These are phyloP conservation scores for Ceriops zippeliana DNA, from an alignment of 345 rosid genomes.

Conservation along the genomic window DNA sequence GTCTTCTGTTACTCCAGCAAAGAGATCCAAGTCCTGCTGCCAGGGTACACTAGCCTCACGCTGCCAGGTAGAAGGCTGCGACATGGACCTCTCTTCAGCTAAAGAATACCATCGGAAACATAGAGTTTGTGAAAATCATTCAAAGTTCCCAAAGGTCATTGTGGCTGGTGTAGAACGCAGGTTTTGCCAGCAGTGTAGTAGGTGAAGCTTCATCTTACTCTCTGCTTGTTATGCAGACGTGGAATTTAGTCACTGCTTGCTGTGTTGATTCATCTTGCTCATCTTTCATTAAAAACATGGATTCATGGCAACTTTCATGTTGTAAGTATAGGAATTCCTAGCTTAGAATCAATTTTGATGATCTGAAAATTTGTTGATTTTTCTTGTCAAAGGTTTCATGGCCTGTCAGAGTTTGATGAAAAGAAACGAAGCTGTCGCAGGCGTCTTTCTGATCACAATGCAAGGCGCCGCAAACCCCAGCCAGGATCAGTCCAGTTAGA, in stretches of 20 bases:
- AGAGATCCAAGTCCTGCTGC: constrained; percentile 56
- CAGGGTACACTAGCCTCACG: constrained; percentile 40
- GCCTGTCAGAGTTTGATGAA: constrained; percentile 83
- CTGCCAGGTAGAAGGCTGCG: constrained; percentile 88
- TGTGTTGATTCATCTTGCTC: constrained; percentile 8
- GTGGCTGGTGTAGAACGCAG: constrained; percentile 80
- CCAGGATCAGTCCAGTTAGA: constrained; percentile 48
- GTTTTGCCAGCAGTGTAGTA: constrained; percentile 99
- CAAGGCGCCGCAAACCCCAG: constrained; percentile 94
- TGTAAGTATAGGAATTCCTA: neutral
- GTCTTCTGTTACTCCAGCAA: constrained; percentile 45
- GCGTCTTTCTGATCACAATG: constrained; percentile 93
- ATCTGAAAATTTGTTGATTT: constrained; percentile 7
- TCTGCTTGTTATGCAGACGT: neutral
- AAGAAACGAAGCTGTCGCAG: constrained; percentile 90
- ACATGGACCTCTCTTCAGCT: constrained; percentile 72
- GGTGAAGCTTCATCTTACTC: constrained; percentile 34
- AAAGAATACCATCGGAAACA: constrained; percentile 85
- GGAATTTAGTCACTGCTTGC: neutral
- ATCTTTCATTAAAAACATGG: neutral
- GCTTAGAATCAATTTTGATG: neutral
- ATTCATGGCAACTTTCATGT: neutral
- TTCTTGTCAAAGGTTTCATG: constrained; percentile 64
- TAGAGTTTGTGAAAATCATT: constrained; percentile 79
- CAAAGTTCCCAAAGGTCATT: constrained; percentile 67